A percentile compares a stretch with the other conserved stretches of the same genome.
Conservation (phyloP, 1,284 basidiomycete species). For the Boletus mariae region DNA sequence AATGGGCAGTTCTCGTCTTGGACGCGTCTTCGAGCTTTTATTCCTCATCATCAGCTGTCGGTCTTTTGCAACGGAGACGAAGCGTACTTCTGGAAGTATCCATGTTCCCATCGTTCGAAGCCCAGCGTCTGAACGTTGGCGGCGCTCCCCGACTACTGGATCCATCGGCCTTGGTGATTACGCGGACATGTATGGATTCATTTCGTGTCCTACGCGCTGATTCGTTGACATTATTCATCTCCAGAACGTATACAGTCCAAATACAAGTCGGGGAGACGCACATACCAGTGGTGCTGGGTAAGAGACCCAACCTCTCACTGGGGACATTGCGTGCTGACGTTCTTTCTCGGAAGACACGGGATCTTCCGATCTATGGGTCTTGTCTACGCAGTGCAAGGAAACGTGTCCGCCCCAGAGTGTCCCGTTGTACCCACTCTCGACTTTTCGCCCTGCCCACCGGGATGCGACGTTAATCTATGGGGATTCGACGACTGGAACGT, state of each 20-base stretch:
- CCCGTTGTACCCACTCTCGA: constrained; percentile 39
- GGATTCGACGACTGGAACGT: constrained; percentile 52
- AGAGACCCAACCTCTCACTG: constrained; percentile 2
- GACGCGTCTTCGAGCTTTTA: constrained; percentile 7
- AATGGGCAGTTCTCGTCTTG: constrained; percentile 12
- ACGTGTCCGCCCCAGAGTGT: constrained; percentile 28
- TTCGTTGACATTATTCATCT: constrained; percentile 1
- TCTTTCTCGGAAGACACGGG: constrained; percentile 44
- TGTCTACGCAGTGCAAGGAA: constrained; percentile 43
- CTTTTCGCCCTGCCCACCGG: constrained; percentile 38
- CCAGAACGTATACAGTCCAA: constrained; percentile 46
- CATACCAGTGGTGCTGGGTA: constrained; percentile 45
- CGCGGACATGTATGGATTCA: constrained; percentile 43
- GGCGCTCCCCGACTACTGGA: constrained; percentile 18
- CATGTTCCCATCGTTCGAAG: constrained; percentile 26
- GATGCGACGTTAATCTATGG: constrained; percentile 48
- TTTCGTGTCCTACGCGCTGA: background rate
- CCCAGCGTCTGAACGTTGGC: background rate
- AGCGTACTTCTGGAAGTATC: constrained; percentile 16
- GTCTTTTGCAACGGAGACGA: background rate
- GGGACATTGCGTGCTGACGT: constrained; percentile 3
- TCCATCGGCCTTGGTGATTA: constrained; percentile 38
- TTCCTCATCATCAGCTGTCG: constrained; percentile 6
- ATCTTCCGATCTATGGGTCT: constrained; percentile 57
- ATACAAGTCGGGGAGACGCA: constrained; percentile 41